phyloP scores from a whole-genome alignment of 2,329 filamentous ascomycete species.

The Hirsutella rhossiliensis region DNA sequence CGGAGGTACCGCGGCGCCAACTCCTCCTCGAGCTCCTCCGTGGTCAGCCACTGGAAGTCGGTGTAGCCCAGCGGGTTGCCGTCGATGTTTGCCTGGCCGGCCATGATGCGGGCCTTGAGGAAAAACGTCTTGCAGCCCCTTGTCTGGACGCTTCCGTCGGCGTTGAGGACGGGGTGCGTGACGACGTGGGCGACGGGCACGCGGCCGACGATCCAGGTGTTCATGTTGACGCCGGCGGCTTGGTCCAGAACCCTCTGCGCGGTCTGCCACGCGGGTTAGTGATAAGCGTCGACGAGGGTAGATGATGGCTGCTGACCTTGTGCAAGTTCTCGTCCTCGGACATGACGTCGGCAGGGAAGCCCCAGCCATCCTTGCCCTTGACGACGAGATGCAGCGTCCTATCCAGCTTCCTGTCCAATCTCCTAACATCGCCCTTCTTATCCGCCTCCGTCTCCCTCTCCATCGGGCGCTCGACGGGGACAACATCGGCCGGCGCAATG shows the following conservation, averaged over 20 bases:
- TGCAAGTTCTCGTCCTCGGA: slow-evolving; percentile 64
- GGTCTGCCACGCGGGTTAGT: slow-evolving; percentile 40
- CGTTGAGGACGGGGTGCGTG: slow-evolving; percentile 34
- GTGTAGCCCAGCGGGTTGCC: slow-evolving; percentile 59
- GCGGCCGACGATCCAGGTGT: slow-evolving; percentile 93
- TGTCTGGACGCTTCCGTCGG: slow-evolving; percentile 27
- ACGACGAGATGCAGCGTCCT: slow-evolving; percentile 83
- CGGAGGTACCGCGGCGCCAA: slow-evolving; percentile 60
- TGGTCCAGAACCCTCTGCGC: slow-evolving; percentile 68
- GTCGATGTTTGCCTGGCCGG: slow-evolving; percentile 76
- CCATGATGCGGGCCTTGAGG: slow-evolving; percentile 93
- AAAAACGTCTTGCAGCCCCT: slow-evolving; percentile 82
- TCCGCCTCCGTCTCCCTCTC: slow-evolving; percentile 70
- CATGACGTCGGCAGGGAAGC: slow-evolving; percentile 65
- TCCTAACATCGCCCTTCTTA: slow-evolving; percentile 56
- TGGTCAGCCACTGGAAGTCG: slow-evolving; percentile 88
- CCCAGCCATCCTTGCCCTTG: slow-evolving; percentile 64
- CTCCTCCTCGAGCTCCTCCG: slow-evolving; percentile 66
- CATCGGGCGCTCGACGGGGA: slow-evolving; percentile 58
- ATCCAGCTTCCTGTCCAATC: slow-evolving; percentile 68
- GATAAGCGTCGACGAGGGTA: not conserved
- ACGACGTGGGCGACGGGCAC: slow-evolving; percentile 76
- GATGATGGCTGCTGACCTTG: slow-evolving; percentile 48
- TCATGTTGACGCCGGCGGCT: slow-evolving; percentile 87
- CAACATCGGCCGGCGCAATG: slow-evolving; percentile 44